phyloP scores from a whole-genome alignment of 345 rosid genomes.

The Aethionema arabicum region DNA sequence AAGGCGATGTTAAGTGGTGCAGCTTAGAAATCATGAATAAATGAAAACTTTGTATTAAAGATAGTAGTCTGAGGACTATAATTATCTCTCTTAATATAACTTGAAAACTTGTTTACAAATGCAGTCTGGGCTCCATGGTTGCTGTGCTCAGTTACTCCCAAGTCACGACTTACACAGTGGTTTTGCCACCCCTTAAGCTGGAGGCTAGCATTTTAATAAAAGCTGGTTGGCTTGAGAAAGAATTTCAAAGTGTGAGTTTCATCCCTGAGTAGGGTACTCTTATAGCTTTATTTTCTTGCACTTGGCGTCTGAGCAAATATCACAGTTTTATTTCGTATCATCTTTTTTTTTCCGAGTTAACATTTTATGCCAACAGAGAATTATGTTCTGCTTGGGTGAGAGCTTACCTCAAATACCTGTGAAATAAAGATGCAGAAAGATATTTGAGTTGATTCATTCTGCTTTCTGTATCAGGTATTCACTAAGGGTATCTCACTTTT shows the following conservation, averaged over 20 bases:
- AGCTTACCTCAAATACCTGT: constrained; percentile 2
- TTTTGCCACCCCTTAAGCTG: constrained; percentile 69
- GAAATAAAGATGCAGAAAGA: not conserved
- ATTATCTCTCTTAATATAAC: constrained; percentile 8
- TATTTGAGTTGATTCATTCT: constrained; percentile 17
- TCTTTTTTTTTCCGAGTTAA: not conserved
- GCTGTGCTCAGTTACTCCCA: constrained; percentile 86
- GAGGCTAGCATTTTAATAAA: constrained; percentile 55
- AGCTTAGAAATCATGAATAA: constrained; percentile 4
- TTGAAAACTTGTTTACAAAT: constrained; percentile 20
- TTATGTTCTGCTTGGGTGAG: not conserved
- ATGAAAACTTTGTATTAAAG: not conserved
- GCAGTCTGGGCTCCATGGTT: constrained; percentile 83
- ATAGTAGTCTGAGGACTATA: constrained; percentile 4
- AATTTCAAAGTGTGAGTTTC: constrained; percentile 53
- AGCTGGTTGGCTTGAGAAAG: constrained; percentile 57
- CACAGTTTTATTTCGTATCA: not conserved
- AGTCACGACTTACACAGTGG: constrained; percentile 63
- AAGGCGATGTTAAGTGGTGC: constrained; percentile 8
- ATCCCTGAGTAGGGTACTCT: not conserved
- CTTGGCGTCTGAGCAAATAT: not conserved
- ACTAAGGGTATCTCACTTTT: constrained; percentile 60
- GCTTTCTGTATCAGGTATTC: constrained; percentile 50
- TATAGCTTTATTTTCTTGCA: constrained; percentile 3
- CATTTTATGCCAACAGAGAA: not conserved